Base-by-base conservation (phyloP, 495 filamentous ascomycete species). In the Trichoderma orchidacearum region DNA sequence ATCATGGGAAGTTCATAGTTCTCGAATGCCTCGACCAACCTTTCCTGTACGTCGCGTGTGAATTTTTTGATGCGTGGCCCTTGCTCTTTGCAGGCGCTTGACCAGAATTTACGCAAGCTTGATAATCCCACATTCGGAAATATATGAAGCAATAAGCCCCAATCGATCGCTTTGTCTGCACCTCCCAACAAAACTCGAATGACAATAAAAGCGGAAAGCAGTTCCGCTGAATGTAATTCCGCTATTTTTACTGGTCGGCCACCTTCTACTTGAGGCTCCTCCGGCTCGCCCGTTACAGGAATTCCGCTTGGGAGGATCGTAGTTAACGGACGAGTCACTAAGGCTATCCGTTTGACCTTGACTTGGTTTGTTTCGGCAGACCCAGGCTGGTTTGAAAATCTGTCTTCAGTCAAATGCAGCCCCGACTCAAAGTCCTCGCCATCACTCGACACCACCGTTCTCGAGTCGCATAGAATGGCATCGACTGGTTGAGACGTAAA, bases 1-100 rank as follows among this genome's bases (percentile, higher is more conserved):
- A 99, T 76, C 1, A 70, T 62, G 2, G 86, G 85, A 0, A 97
- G 59, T 53, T 85, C 72, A 8, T 79, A 78, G 3, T 77, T 74
- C 52, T 79, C 79, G 62, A 96, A 97, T 0, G 88, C 94, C 38
- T 79, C 75, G 18, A 90, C 69, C 64, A 89, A 96, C 15, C 74
- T 73, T 30, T 82, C 75, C 59, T 89, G 86, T 64, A 97, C 95
- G 59, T 87, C 82, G n/a, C 70, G 69, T 28, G 85, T 83, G 63
- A 97, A 70, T 55, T 82, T 80, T 6, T 85, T 74, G 38, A 95
- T 77, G 27, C 81, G 77, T 9, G 77, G 70, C 51, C 77, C 76
- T 50, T 83, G 78, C 56, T 80, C 82, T 50, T 72, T 78, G 12
- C 79, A 74, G 11, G 86, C 67, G 6, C 60, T 69, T 29, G 70